These are phyloP conservation scores for Coccomyxa subellipsoidea DNA, from an alignment of 163 green algal species.

Conservation along the genomic window DNA sequence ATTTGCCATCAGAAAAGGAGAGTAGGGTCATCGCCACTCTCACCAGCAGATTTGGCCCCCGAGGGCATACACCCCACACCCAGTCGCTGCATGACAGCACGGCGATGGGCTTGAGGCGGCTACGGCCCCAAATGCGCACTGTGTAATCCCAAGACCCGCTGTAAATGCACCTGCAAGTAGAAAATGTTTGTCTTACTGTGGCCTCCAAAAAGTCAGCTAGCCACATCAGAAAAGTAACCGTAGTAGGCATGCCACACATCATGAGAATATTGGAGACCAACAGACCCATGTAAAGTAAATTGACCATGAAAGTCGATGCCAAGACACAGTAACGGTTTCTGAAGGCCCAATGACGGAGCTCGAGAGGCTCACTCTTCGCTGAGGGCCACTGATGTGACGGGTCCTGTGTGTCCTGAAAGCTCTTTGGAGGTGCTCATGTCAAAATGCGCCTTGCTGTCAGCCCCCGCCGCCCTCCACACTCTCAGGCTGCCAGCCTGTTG, in stretches of 20 bases:
- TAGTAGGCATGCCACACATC: no score
- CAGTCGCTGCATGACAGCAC: constrained; percentile 26
- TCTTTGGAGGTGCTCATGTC: constrained; percentile 15
- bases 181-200: neutral
- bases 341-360: no score
- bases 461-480: neutral
- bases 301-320: no score
- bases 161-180: constrained; percentile 18
- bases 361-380: constrained; percentile 9
- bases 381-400: constrained; percentile 28
- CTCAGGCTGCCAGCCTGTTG: neutral
- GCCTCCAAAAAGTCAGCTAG: no score
- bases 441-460: constrained; percentile 9
- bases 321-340: no score
- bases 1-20: no score
- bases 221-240: no score
- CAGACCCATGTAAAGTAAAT: no score
- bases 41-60: constrained; percentile 15
- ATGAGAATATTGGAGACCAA: no score
- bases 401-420: constrained; percentile 31
- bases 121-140: constrained; percentile 28
- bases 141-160: constrained; percentile 42
- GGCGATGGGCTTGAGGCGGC: constrained; percentile 8
- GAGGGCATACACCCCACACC: constrained; percentile 17
- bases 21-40: no score